phyloP scores from a whole-genome alignment of 129 eudicot species.

The Helianthus tuberosus region DNA sequence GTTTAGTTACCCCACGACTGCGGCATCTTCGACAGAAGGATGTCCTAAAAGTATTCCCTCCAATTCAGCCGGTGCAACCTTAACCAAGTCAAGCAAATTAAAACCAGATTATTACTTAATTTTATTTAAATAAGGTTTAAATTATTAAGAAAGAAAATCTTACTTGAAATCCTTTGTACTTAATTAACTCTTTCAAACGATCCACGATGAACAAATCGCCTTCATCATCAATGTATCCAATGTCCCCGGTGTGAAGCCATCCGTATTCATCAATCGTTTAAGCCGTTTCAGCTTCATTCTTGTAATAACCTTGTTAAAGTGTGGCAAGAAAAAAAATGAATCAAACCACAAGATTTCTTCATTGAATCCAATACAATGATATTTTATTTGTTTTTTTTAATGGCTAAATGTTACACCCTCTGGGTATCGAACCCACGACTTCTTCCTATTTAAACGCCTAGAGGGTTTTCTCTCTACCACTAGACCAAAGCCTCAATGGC shows the following conservation, averaged over 20 bases:
- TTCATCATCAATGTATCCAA: conserved; percentile 94
- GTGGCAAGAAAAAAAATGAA: background rate
- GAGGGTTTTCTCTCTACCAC: too few species aligned
- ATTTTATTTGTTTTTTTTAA: too few species aligned
- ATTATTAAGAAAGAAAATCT: background rate
- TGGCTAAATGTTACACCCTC: too few species aligned
- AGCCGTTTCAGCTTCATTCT: conserved; percentile 72
- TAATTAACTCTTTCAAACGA: conserved; percentile 90
- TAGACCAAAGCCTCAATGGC: too few species aligned
- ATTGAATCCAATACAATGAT: background rate
- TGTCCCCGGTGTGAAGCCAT: conserved; percentile 96
- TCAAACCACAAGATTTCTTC: background rate
- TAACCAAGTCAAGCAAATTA: background rate
- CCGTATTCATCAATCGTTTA: conserved; percentile 75
- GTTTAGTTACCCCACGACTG: conserved; percentile 68
- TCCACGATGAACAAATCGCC: conserved; percentile 88
- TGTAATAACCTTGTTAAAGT: conserved; percentile 64
- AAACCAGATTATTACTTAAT: background rate
- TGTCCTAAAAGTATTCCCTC: conserved; percentile 83
- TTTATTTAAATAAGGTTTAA: background rate
- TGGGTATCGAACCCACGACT: too few species aligned
- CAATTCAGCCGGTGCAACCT: conserved; percentile 98
- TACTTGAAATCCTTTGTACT: conserved; percentile 97
- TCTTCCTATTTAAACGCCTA: too few species aligned
- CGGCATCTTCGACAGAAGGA: conserved; percentile 78